Base-by-base conservation (phyloP, 352 stramenopile genomes). In the Globisporangium viniferum region DNA sequence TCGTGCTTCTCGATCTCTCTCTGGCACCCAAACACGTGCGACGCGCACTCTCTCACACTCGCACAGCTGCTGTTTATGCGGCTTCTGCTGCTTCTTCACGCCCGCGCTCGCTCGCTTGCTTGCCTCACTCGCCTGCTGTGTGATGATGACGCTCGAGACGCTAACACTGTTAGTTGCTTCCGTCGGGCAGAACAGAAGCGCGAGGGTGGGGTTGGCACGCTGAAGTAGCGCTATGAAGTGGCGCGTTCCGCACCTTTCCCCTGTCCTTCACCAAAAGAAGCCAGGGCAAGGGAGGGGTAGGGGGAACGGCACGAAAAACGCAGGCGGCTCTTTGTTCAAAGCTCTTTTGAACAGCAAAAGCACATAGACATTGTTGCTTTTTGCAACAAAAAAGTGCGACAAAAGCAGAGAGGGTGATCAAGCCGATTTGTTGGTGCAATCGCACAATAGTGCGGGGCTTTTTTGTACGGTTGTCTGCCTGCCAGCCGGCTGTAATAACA, bases 251-350 rank as follows among this genome's bases (percentile, higher is more conserved):
- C 49, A 56, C 49, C 49, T 56, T 56, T 56, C 49, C 49, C 49
- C 14, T 15, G 7, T 31, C 49, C 7, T 56, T 10, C 14, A 56
- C 22, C 14, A 56, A 56, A 56, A 29, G 22, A 56, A 56, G 49
- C 49, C 49, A 56, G 49, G 49, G 49, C 49, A 56, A 55, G n/a
- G n/a, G 49, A 56, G 49, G 49, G 49, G 3, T 56, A 56, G 49
- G 49, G 49, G 7, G 22, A 22, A 49, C 15, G 6, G 15, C 41
- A 49, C 15, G 10, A 49, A 49, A 49, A 49, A 22, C 20, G 5
- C 15, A 49, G 18, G 18, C 18, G 18, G 18, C 18, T 49, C 41
- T 49, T 49, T 20, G 41, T 3, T 5, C 14, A 49, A 22, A 49
- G 15, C 35, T 9, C 35, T 41, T 41, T 49, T 20, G 18, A 49